Conservation (phyloP, 176 grass and related monocot genomes). For the Ensete ventricosum region DNA sequence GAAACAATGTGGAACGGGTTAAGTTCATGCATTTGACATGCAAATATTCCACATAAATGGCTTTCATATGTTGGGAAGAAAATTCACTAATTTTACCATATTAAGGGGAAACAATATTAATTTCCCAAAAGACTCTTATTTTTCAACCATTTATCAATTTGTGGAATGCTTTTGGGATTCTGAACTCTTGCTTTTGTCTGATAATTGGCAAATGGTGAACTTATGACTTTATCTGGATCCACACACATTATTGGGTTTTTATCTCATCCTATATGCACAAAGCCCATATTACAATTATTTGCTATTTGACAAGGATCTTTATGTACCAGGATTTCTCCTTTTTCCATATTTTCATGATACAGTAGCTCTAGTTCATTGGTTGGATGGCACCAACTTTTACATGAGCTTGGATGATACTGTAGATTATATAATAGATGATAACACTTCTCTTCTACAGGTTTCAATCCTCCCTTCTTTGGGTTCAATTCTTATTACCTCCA, state of each 20-base stretch:
- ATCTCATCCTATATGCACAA: not conserved
- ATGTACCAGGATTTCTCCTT: not conserved
- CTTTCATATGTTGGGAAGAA: too few relatives aligned
- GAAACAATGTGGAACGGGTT: not conserved
- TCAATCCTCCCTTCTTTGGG: slow-evolving; percentile 90
- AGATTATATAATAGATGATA: slow-evolving; percentile 3
- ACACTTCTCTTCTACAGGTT: slow-evolving; percentile 47
- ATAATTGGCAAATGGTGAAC: not conserved
- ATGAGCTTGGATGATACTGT: not conserved
- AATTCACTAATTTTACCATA: too few relatives aligned
- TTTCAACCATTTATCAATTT: not conserved
- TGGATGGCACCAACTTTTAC: not conserved
- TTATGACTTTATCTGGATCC: not conserved
- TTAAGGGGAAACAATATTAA: too few relatives aligned
- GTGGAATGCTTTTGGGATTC: not conserved
- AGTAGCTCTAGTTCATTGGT: not conserved
- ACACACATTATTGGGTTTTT: not conserved
- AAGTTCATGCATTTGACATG: not conserved
- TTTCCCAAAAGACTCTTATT: too few relatives aligned
- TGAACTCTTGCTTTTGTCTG: not conserved
- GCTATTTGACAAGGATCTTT: not conserved
- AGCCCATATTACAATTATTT: not conserved
- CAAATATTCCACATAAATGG: not conserved
- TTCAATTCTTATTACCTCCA: slow-evolving; percentile 86
- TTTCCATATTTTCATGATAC: not conserved